Base-by-base conservation (phyloP, 2,329 filamentous ascomycete species). In the Curvularia eragrostidis region DNA sequence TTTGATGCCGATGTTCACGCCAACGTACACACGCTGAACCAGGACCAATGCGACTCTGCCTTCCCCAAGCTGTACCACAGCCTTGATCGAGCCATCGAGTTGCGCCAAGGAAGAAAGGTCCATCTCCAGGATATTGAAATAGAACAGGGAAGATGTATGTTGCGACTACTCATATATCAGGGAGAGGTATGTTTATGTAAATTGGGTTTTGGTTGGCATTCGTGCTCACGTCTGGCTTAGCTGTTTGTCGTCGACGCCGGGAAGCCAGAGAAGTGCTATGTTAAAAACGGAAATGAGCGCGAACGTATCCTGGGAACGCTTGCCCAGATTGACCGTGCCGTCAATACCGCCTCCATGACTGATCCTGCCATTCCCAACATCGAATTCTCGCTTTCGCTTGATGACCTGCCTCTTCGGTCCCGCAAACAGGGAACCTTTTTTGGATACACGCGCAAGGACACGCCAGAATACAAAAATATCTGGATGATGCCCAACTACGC, bases 401-500 rank as follows among this genome's bases (percentile, higher is more conserved):
- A 74, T 43, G 72, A 74, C 52, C 56, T 74, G 1, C 72, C 72
- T 13, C 68, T 67, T 42, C 70, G 72, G 21, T 73, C 71, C 4
- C 71, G 65, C 39, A 50, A 46, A 21, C 57, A 69, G 4, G 70
- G 69, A 12, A 59, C 63, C 4, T 71, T 74, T 51, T 71, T 73
- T 28, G 72, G 68, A 12, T 73, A 72, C 53, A 74, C 72, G 7
- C 62, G 71, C 26, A 70, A 73, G 52, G 70, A 73, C 38, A 58
- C 47, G 1, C 56, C 47, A 15, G 65, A 69, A 30, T 74, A 74
- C 46, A 58, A 69, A 39, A 66, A 74, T 47, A 68, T 73, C 39
- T 74, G 72, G 72, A 65, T 74, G 62, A 73, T 74, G 68, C 72
- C 72, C 23, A 73, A 74, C 59, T 74, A 73, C 49, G 71, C 70